A percentile compares a stretch with the other conserved stretches of the same genome.
These are phyloP conservation scores for Diaporthe vexans DNA, from an alignment of 2,329 filamentous ascomycete species.

Conservation along the genomic window DNA sequence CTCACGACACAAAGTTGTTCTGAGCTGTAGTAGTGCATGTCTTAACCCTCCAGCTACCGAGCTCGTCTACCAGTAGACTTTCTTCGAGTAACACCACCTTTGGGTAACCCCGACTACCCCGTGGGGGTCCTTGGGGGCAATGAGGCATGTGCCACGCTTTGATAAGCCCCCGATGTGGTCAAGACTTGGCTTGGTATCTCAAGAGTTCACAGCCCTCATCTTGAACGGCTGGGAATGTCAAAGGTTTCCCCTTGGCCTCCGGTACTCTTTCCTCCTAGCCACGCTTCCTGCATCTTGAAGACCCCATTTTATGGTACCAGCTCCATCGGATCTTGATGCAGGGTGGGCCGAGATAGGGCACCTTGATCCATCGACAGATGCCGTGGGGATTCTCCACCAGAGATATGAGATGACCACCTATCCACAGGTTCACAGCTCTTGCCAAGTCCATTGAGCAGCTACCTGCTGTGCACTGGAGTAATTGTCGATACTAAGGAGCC, in stretches of 20 bases:
- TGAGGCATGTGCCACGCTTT: not conserved
- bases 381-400: constrained; percentile 68
- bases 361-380: constrained; percentile 49
- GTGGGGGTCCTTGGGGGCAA: constrained; percentile 8
- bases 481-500: constrained; percentile 79
- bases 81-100: not conserved
- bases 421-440: constrained; percentile 78
- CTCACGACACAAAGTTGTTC: not conserved
- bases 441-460: constrained; percentile 78
- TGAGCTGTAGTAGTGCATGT: not conserved
- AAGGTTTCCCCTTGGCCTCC: too few relatives aligned
- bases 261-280: not conserved
- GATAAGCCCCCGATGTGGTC: not conserved
- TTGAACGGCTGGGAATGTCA: too few relatives aligned
- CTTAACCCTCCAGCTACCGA: not conserved
- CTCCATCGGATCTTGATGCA: not conserved
- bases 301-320: not conserved
- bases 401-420: constrained; percentile 69
- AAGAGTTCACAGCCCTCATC: not conserved
- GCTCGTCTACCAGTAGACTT: not conserved
- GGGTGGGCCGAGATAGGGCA: not conserved
- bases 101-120: constrained; percentile 3
- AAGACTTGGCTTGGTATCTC: not conserved
- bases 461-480: constrained; percentile 87
- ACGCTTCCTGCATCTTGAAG: not conserved